Evolutionary conservation across 169 alveolate species (phyloP).

Genomic region (Plasmodium coatneyi): DNA sequence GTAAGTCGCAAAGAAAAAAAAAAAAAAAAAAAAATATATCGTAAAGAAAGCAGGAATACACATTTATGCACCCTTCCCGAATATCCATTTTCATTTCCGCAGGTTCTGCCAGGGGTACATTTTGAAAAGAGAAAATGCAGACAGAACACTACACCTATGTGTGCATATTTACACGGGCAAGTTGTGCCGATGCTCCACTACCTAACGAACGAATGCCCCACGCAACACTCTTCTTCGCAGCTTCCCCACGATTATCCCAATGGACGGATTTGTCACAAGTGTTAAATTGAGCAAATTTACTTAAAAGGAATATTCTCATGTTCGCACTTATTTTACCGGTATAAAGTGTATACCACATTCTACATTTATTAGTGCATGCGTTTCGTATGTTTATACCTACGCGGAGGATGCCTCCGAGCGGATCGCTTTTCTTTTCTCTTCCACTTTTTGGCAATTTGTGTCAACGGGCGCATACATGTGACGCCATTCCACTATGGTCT

Average conservation of each 20-base stretch:
- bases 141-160: background rate
- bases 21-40: background rate
- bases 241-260: conserved; percentile 73
- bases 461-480: background rate
- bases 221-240: conserved; percentile 12
- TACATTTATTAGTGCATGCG: background rate
- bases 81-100: conserved; percentile 3
- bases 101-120: conserved; percentile 75
- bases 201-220: background rate
- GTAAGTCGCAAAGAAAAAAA: conserved; percentile 5
- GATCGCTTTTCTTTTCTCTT: background rate
- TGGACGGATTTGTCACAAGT: conserved; percentile 74
- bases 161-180: background rate
- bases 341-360: background rate
- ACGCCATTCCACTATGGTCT: background rate
- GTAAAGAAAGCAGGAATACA: background rate
- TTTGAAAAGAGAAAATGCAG: background rate
- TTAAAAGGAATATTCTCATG: conserved; percentile 20
- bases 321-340: background rate
- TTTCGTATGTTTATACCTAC: background rate
- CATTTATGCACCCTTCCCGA: background rate
- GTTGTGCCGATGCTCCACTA: background rate
- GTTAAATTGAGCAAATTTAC: conserved; percentile 57
- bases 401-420: background rate
- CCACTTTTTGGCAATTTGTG: background rate